Conservation (phyloP, 768 basidiomycete species). For the Collybia sordida region DNA sequence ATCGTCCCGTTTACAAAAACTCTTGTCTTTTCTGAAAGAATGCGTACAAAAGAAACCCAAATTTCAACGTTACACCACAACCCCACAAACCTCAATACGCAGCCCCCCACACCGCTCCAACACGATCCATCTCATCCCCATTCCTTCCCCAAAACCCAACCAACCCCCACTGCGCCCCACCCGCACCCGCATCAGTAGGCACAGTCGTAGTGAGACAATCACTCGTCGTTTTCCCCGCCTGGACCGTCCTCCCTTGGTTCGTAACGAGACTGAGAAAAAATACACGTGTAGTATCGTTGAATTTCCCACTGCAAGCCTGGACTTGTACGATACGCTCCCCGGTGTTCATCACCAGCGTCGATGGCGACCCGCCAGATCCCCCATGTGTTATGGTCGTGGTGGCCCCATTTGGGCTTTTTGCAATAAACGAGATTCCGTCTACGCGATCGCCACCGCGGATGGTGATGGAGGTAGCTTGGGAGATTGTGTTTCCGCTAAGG, state of each 20-base stretch:
- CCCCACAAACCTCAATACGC: constrained; percentile 16
- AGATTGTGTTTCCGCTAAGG: constrained; percentile 13
- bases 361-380: constrained; percentile 30
- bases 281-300: constrained; percentile 25
- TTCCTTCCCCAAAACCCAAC: constrained; percentile 31
- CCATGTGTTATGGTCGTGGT: constrained; percentile 25
- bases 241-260: constrained; percentile 24
- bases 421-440: constrained; percentile 28
- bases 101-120: constrained; percentile 30
- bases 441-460: constrained; percentile 29
- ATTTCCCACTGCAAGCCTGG: constrained; percentile 24
- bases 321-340: constrained; percentile 24
- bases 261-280: constrained; percentile 31
- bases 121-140: constrained; percentile 28
- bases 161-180: constrained; percentile 26
- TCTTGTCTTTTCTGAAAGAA: too few relatives aligned
- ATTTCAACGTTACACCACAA: too few relatives aligned
- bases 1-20: too few relatives aligned
- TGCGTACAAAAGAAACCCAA: too few relatives aligned
- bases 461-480: constrained; percentile 28
- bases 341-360: constrained; percentile 22
- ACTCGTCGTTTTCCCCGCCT: constrained; percentile 26
- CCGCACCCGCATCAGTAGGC: constrained; percentile 26
- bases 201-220: constrained; percentile 24
- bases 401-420: constrained; percentile 16